Base-by-base conservation (phyloP, 2,329 filamentous ascomycete genomes). In the Diaporthe sp. region DNA sequence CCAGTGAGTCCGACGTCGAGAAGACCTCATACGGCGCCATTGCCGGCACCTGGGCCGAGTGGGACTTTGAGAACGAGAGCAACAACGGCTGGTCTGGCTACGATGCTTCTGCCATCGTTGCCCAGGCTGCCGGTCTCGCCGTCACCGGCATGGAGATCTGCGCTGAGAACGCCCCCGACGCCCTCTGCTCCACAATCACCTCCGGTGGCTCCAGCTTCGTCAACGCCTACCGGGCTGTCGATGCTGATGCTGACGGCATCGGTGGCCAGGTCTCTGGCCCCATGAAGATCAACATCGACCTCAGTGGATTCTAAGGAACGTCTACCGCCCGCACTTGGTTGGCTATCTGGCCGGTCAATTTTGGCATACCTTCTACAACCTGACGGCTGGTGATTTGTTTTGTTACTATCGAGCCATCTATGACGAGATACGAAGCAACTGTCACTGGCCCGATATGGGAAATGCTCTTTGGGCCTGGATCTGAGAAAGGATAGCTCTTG, bases 51-150 rank as follows among this genome's bases (percentile, higher is more conserved):
- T 90, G 88, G 88, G 78, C 85, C 80, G 88, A 90, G 84, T 87
- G 85, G 72, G 88, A 90, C 82, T 85, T 86, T 62, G 86, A 78
- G 76, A 87, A 85, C 83, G 49, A 77, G 0, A 81, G 81, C 82
- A 90, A 90, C 85, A 73, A 78, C n/a, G 82, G 80, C 73, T 88
- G 86, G 86, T 88, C 86, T 4, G 88, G 88, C 55, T 87, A 85
- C 75, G 88, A 90, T 74, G 87, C 86, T 77, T 89, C 87, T 6
- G 85, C 84, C 75, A 84, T 90, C 13, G 86, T 88, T 57, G 82
- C 87, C 42, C 83, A 85, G 78, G 76, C 79, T 39, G 77, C 79
- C 71, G 76, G 77, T 74, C 78, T 88, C 78, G 84, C 82, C 76
- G 84, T 83, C 75, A 80, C 80, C 77, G 81, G 82, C 73, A 80